phyloP scores from a whole-genome alignment of 805 yeast species.

The Cyberlindnera petersonii region DNA sequence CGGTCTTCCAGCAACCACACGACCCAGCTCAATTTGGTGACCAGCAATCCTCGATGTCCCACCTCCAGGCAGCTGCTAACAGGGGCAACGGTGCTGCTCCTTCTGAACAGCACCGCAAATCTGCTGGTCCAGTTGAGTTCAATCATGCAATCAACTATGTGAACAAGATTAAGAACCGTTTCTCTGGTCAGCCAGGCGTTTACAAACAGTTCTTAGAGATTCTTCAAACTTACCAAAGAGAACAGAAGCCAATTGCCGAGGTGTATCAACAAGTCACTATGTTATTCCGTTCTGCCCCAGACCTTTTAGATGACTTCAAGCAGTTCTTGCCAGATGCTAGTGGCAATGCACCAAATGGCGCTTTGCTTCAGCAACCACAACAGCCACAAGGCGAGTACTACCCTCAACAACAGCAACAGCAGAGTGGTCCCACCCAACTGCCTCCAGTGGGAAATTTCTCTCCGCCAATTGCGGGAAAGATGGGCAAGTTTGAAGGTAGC shows the following conservation, averaged over 20 bases:
- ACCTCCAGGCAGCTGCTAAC: slow-evolving; percentile 38
- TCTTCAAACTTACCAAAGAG: slow-evolving; percentile 93
- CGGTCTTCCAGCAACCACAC: slow-evolving; percentile 10
- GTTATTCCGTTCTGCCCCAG: slow-evolving; percentile 90
- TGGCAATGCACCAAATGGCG: slow-evolving; percentile 23
- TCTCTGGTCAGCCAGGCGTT: slow-evolving; percentile 90
- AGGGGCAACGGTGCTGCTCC: slow-evolving; percentile 16
- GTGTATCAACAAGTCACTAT: slow-evolving; percentile 91
- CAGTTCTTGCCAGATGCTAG: slow-evolving; percentile 82
- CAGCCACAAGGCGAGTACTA: slow-evolving; percentile 23
- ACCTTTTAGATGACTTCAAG: slow-evolving; percentile 88
- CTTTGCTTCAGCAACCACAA: slow-evolving; percentile 21
- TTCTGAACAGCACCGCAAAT: slow-evolving; percentile 18
- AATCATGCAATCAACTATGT: slow-evolving; percentile 96
- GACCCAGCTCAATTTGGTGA: slow-evolving; percentile 14
- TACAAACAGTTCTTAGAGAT: slow-evolving; percentile 94
- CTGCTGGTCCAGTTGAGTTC: slow-evolving; percentile 78
- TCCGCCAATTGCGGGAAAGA: slow-evolving; percentile 47
- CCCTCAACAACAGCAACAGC: slow-evolving; percentile 26
- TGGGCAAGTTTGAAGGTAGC: slow-evolving; percentile 16
- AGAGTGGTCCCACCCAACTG: slow-evolving; percentile 40
- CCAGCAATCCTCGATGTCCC: slow-evolving; percentile 28
- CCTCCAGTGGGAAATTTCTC: slow-evolving; percentile 91
- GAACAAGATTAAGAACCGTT: slow-evolving; percentile 91
- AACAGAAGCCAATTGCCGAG: slow-evolving; percentile 90